A percentile compares a stretch with the other conserved stretches of the same genome.
These are phyloP conservation scores for Backusella sp. DNA, from an alignment of 192 early-diverging fungal genomes.

Conservation along the genomic window DNA sequence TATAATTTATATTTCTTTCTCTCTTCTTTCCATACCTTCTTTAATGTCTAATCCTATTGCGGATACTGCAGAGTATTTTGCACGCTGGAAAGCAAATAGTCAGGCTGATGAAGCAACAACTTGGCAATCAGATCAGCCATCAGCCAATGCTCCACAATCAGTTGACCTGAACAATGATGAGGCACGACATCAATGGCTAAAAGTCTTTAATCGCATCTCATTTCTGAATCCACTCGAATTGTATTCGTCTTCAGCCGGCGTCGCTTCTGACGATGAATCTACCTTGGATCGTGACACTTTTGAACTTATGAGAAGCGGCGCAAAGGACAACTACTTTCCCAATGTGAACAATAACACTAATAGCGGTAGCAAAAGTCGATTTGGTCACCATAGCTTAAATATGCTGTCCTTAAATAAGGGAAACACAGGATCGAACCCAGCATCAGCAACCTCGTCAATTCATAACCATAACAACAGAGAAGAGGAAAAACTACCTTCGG, in stretches of 20 bases:
- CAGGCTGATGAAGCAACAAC: neutral
- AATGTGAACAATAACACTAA: neutral
- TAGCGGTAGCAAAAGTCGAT: neutral
- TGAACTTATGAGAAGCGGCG: slow-evolving; percentile 15
- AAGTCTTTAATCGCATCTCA: slow-evolving; percentile 8
- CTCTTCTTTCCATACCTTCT: neutral
- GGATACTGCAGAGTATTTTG: slow-evolving; percentile 31
- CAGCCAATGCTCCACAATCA: neutral
- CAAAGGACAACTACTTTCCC: neutral
- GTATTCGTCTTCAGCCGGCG: neutral
- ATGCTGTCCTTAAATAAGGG: neutral
- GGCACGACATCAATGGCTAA: slow-evolving; percentile 2
- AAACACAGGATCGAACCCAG: neutral
- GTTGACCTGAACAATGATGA: slow-evolving; percentile 3
- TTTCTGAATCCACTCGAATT: slow-evolving; percentile 19
- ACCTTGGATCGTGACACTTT: slow-evolving; percentile 9
- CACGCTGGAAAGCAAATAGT: slow-evolving; percentile 6
- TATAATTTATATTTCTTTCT: slow-evolving; percentile 1
- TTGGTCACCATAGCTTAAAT: neutral
- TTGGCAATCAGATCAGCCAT: neutral
- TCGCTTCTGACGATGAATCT: slow-evolving; percentile 2
- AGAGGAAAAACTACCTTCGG: slow-evolving; percentile 20
- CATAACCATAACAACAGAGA: neutral
- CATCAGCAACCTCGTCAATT: neutral
- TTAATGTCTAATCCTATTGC: slow-evolving; percentile 33